Evolutionary conservation across 768 basidiomycete species (phyloP), one percentile per base, ranked within the genome.

Genomic region (Boletus bicolor): DNA sequence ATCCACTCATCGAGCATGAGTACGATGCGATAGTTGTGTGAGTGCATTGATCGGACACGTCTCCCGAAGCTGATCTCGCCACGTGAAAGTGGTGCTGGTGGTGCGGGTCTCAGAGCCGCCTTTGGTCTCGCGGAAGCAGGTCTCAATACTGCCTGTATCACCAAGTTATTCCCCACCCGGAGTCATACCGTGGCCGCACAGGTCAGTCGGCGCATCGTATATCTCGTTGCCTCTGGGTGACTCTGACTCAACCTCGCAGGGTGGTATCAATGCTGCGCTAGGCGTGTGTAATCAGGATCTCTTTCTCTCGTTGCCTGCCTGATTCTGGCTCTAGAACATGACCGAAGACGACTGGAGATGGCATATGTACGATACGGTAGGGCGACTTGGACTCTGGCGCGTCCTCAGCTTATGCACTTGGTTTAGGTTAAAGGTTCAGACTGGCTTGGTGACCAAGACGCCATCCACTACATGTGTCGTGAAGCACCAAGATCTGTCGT

Each of bases 401-500:
- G 39, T 35, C 10, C 32, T 60, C 61, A 36, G 55, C 55, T 69
- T 48, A 57, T 65, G 50, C n/a, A 34, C 55, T 38, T n/a, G 52
- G 15, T 32, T 48, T 64, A 93, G 85, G 96, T 98, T 55, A 99
- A 99, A 81, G 97, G 97, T 59, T 97, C 94, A 50, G 97, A 99
- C 76, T 99, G 97, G 97, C 86, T 98, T 38, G 97, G 97, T 73
- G 97, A 99, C 78, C 94, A 95, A 76, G 97, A 99, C 68, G 97
- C 97, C 47, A 98, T 99, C 64, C 97, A 98, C 69, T 99, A 98
- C 78, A 99, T 99, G 97, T 97, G 93, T 73, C 81, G 93, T 37
- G 97, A 99, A 74, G 97, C 97, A 41, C 96, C 95, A 50, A 80
- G 86, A 71, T 89, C 91, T 35, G 95, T 98, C 60, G 85, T 95